Percentiles rank a stretch among this genome's conserved stretches.
Evolutionary conservation across 2,329 filamentous ascomycete genomes (phyloP).

Genomic region (Capronia americana): DNA sequence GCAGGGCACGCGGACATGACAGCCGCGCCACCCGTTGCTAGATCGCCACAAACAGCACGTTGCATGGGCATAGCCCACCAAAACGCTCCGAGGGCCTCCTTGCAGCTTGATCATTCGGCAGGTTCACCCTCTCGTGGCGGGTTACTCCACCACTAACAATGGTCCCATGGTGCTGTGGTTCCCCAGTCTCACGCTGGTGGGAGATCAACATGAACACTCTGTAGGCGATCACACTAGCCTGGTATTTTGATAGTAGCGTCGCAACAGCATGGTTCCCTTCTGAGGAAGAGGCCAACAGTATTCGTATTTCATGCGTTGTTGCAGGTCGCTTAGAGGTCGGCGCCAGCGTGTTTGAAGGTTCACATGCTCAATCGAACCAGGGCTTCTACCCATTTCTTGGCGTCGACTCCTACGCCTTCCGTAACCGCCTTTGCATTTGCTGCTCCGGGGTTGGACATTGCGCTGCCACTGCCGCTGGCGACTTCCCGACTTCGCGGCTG

Average conservation of each 20-base stretch:
- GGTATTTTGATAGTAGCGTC: neutral
- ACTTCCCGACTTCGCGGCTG: conserved; percentile 42
- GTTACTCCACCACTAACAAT: neutral
- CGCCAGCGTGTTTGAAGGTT: conserved; percentile 17
- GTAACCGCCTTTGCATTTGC: conserved; percentile 38
- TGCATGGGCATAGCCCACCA: neutral
- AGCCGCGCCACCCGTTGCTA: neutral
- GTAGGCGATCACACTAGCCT: neutral
- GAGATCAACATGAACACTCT: neutral
- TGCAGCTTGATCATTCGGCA: neutral
- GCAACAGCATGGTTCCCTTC: neutral
- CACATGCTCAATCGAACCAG: conserved; percentile 53
- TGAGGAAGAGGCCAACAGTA: neutral
- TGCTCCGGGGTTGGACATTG: conserved; percentile 7
- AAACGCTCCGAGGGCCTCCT: neutral
- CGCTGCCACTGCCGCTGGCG: conserved; percentile 43
- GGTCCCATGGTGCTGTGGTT: neutral
- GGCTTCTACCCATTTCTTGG: conserved; percentile 55
- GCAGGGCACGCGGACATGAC: neutral
- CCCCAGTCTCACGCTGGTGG: neutral
- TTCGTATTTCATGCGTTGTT: neutral
- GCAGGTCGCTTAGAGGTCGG: conserved; percentile 2
- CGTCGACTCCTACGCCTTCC: conserved; percentile 56
- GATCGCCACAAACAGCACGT: neutral
- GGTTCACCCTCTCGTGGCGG: neutral